Evolutionary conservation across 2,329 filamentous ascomycete genomes (phyloP).

Genomic region (Trichoderma lentiforme): DNA sequence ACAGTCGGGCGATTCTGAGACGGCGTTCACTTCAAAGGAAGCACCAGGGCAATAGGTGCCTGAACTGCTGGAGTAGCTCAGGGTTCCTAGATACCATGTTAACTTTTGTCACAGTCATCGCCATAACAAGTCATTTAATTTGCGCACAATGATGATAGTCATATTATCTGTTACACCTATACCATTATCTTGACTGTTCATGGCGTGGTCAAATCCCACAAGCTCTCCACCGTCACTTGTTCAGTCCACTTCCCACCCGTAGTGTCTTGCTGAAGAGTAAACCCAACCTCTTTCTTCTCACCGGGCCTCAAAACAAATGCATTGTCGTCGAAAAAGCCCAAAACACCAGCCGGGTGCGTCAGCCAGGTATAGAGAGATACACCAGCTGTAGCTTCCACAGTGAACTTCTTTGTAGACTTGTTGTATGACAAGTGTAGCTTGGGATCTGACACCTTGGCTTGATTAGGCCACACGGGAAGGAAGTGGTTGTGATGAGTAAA

Average conservation of each 20-base stretch:
- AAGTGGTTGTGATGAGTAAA: constrained; percentile 20
- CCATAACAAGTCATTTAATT: neutral
- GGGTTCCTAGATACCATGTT: neutral
- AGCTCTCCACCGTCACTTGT: constrained; percentile 19
- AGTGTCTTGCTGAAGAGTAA: constrained; percentile 18
- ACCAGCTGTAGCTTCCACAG: constrained; percentile 19
- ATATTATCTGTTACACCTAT: neutral
- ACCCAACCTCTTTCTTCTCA: constrained; percentile 20
- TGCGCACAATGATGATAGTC: neutral
- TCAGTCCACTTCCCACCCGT: constrained; percentile 19
- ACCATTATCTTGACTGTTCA: neutral
- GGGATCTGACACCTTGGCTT: constrained; percentile 19
- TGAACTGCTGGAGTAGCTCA: too few species aligned
- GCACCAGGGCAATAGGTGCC: neutral
- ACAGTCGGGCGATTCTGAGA: neutral
- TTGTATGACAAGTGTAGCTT: constrained; percentile 15
- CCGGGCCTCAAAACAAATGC: constrained; percentile 20
- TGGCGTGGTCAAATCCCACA: constrained; percentile 21
- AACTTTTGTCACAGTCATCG: accelerated
- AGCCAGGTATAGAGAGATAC: constrained; percentile 23
- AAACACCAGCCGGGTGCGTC: constrained; percentile 18
- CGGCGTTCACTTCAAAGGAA: neutral
- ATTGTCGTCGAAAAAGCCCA: constrained; percentile 23
- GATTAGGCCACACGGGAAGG: constrained; percentile 20
- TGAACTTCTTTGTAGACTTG: constrained; percentile 17